Base-by-base conservation (phyloP, 2,329 filamentous ascomycete genomes). In the Epichloe gansuensis region DNA sequence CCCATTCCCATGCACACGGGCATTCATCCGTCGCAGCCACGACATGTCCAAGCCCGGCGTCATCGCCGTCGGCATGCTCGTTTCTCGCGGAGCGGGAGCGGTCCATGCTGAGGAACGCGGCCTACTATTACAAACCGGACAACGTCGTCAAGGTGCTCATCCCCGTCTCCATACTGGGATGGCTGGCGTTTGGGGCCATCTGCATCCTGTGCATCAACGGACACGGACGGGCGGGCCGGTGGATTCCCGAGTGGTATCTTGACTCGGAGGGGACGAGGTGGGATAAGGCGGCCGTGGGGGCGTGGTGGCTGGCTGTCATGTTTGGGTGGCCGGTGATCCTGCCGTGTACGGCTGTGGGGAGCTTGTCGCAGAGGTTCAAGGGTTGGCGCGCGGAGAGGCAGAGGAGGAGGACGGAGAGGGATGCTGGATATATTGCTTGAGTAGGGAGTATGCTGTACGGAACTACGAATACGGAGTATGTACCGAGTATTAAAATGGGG, bases 261-360 rank as follows among this genome's bases (percentile, higher is more conserved):
- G 60, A 66, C 41, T 60, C 61, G 1, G 39, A 50, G 2, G 58
- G 59, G 0, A 58, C 55, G 15, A 27, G 13, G 3, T 51, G 51
- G 48, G 58, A 64, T n/a, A 58, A 55, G 42, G 47, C 56, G 4
- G 17, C 52, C 6, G 58, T 68, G 42, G 55, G 48, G 9, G 49
- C 41, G 1, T 67, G 64, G 65, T 68, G 64, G 65, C 13, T 53
- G 1, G 57, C 51, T 2, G 57, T 66, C 2, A 23, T 67, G 23
- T 40, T 66, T 39, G 52, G 62, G n/a, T 68, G 65, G 53, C 82
- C 81, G 4, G 74, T 72, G 59, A 91, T 89, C 58, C 73, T 80
- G 49, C 71, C 73, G 0, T 86, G 90, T 60, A 82, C 78, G 57
- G 82, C 85, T 61, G 82, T 74, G 31, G 94, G 77, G 71, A 93